phyloP scores from a whole-genome alignment of 441 rosid genomes.

The Breynia disticha region DNA sequence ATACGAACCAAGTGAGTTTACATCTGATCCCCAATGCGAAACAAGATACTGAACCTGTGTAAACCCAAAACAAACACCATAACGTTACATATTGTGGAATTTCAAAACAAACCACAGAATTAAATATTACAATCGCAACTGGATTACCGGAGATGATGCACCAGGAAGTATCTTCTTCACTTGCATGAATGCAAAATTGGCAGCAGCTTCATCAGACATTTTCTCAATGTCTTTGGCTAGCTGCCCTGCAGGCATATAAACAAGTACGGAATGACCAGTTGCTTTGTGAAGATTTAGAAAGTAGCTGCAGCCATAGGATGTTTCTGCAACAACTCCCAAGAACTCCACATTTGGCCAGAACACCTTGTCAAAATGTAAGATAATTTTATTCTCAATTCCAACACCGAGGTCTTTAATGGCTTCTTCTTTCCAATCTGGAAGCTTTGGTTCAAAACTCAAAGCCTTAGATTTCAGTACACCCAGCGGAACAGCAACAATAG shows the following conservation, averaged over 20 bases:
- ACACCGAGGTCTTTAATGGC: constrained; percentile 84
- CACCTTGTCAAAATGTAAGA: constrained; percentile 68
- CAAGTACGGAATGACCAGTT: constrained; percentile 73
- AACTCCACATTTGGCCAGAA: constrained; percentile 99
- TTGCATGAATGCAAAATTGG: constrained; percentile 67
- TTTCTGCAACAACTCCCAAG: constrained; percentile 86
- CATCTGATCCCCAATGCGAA: constrained; percentile 87
- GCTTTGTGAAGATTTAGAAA: constrained; percentile 95
- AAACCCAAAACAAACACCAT: constrained; percentile 1
- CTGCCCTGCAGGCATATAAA: constrained; percentile 98
- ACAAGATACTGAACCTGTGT: constrained; percentile 75
- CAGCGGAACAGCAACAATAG: constrained; percentile 68
- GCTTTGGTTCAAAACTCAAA: constrained; percentile 66
- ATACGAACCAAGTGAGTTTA: constrained; percentile 84
- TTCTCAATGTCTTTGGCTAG: constrained; percentile 91
- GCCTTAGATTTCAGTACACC: constrained; percentile 73
- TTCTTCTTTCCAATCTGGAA: constrained; percentile 91
- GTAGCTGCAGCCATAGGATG: constrained; percentile 88
- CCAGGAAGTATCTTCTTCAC: constrained; percentile 88
- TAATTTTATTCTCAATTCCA: constrained; percentile 89
- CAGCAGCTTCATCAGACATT: constrained; percentile 90
- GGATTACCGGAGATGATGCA: constrained; percentile 68
- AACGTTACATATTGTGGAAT: not conserved
- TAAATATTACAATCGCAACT: not conserved
- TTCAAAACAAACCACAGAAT: no score